phyloP scores from a whole-genome alignment of 495 filamentous ascomycete genomes.

The Xylaria intraflava region DNA sequence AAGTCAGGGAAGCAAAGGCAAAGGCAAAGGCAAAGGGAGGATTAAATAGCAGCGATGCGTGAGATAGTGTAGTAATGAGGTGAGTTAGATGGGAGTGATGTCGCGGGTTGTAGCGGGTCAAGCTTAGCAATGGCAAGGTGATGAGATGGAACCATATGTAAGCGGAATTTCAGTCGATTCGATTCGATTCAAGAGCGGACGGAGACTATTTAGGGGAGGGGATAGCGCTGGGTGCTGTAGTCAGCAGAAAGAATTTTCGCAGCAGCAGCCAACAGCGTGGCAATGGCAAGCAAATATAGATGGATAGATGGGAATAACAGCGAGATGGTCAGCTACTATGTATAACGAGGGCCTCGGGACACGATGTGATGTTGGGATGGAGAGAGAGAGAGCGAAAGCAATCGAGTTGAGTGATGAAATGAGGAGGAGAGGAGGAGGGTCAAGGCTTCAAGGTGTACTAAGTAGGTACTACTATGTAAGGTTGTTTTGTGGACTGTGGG shows the following conservation, averaged over 20 bases:
- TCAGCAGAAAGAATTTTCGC: neutral
- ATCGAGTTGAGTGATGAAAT: slow-evolving; percentile 13
- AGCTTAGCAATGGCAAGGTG: slow-evolving; percentile 4
- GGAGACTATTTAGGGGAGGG: neutral
- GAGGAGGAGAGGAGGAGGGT: slow-evolving; percentile 14
- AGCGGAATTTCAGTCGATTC: slow-evolving; percentile 6
- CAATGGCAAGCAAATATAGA: neutral
- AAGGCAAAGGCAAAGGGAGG: neutral
- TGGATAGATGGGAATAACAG: neutral
- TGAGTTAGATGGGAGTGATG: neutral
- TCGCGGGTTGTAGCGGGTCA: neutral
- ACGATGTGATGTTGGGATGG: slow-evolving; percentile 8
- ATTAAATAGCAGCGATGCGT: slow-evolving; percentile 6
- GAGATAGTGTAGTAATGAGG: neutral
- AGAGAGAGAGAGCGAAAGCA: slow-evolving; percentile 7
- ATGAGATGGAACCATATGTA: slow-evolving; percentile 9
- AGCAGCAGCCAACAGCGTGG: neutral
- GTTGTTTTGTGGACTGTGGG: slow-evolving; percentile 13
- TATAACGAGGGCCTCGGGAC: slow-evolving; percentile 16
- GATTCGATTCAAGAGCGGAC: neutral
- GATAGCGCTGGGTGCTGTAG: neutral
- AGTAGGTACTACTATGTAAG: too few species aligned
- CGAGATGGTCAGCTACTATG: too few species aligned
- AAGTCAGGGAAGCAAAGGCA: neutral
- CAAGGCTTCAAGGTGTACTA: slow-evolving; percentile 10